Conservation (phyloP, 2,329 filamentous ascomycete species). For the Aspergillus hortae region DNA sequence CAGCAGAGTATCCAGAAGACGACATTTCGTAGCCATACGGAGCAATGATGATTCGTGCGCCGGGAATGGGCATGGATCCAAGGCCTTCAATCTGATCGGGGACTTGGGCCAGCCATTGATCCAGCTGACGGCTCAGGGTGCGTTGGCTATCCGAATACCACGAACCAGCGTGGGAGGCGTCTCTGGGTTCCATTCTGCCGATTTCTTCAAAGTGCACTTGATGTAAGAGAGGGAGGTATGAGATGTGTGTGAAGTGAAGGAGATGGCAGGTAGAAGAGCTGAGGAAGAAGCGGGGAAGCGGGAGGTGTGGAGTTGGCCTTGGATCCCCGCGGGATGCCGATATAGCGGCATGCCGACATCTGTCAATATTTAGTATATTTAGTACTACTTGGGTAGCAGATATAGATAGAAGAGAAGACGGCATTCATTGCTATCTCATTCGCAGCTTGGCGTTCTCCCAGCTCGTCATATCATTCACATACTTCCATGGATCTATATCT, state of each 20-base stretch:
- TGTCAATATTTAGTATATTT: too few species aligned
- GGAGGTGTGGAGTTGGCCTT: constrained; percentile 2
- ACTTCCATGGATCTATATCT: too few species aligned
- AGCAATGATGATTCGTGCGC: constrained; percentile 82
- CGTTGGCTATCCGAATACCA: constrained; percentile 72
- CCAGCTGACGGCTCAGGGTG: constrained; percentile 65
- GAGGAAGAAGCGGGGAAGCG: constrained; percentile 26
- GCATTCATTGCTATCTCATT: background rate
- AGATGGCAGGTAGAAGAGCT: constrained; percentile 2
- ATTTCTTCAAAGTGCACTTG: background rate
- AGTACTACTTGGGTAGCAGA: background rate
- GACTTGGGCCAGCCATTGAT: constrained; percentile 70
- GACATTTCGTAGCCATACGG: constrained; percentile 60
- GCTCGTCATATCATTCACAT: too few species aligned
- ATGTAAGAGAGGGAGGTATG: background rate
- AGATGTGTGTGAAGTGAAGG: background rate
- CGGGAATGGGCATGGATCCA: constrained; percentile 63
- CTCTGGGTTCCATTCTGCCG: constrained; percentile 41
- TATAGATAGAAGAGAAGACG: background rate
- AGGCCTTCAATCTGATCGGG: constrained; percentile 62
- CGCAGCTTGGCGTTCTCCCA: too few species aligned
- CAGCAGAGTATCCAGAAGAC: constrained; percentile 6
- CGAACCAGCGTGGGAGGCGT: constrained; percentile 74
- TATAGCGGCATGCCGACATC: constrained; percentile 14
- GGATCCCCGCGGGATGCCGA: constrained; percentile 11